Percentiles rank a stretch among this genome's conserved stretches.
phyloP scores from a whole-genome alignment of 805 yeast genomes.

The Kluyveromyces lactis region DNA sequence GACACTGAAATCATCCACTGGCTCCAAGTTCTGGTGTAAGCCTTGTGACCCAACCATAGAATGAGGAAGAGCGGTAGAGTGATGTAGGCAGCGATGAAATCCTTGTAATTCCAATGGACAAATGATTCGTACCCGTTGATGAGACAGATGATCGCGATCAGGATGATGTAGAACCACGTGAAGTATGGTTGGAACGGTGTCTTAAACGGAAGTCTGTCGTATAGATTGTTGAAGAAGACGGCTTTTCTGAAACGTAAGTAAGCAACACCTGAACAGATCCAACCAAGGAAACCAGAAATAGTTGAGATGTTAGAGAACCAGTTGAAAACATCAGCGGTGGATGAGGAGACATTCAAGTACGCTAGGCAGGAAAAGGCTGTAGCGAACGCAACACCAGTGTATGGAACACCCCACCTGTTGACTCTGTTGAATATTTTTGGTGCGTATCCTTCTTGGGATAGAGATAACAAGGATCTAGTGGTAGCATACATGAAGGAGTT shows the following conservation, averaged over 20 bases:
- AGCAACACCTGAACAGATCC: slow-evolving; percentile 47
- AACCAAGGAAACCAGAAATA: slow-evolving; percentile 57
- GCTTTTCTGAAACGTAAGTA: slow-evolving; percentile 62
- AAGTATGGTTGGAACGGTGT: slow-evolving; percentile 51
- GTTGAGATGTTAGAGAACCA: slow-evolving; percentile 63
- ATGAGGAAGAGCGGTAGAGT: slow-evolving; percentile 39
- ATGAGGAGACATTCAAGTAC: slow-evolving; percentile 45
- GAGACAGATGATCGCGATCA: slow-evolving; percentile 45
- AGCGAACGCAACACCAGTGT: slow-evolving; percentile 22
- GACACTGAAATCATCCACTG: slow-evolving; percentile 42
- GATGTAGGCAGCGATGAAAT: slow-evolving; percentile 66
- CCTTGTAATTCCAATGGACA: slow-evolving; percentile 42
- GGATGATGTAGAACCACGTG: slow-evolving; percentile 43
- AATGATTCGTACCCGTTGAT: slow-evolving; percentile 73
- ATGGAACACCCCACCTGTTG: slow-evolving; percentile 51
- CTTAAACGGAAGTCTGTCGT: slow-evolving; percentile 50
- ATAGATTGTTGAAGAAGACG: slow-evolving; percentile 41
- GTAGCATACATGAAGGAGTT: slow-evolving; percentile 48
- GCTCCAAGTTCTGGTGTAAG: slow-evolving; percentile 36
- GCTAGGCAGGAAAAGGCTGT: slow-evolving; percentile 36
- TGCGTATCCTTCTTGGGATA: slow-evolving; percentile 43
- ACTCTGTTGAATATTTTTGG: slow-evolving; percentile 41
- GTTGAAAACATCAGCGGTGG: slow-evolving; percentile 45
- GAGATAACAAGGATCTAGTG: slow-evolving; percentile 39
- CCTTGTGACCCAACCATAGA: slow-evolving; percentile 51